Evolutionary conservation across 345 rosid genomes (phyloP), one percentile per base, ranked within the genome.

Genomic region (Xanthoceras sorbifolium): DNA sequence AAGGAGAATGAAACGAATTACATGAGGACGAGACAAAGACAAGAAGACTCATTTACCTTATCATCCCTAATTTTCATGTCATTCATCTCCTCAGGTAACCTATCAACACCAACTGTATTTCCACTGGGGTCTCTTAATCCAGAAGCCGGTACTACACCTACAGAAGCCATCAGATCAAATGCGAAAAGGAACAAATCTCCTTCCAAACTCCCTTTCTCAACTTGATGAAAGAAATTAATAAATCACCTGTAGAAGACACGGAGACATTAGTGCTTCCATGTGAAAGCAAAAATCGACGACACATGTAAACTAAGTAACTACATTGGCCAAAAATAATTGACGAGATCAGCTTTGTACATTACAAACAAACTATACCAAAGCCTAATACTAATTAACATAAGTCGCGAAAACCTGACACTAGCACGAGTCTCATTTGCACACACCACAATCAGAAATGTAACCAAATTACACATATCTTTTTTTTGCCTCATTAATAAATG

Each of bases 31-130:
- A 14, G 54, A 23, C 62, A 22, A 22, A 3, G 25, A 42, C 46
- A 29, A 28, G 2, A 34, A 25, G 26, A 22, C 60, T 52, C 32
- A 28, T 22, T 52, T 80, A 93, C 98, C 90, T 90, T 93, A 71
- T 93, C 98, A 73, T 93, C 98, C 80, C 90, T 88, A 68, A 94
- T 94, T 76, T 89, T 95, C 99, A 95, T 93, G 80, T 87, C 91
- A 66, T 91, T 95, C 89, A 93, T 89, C 85, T 92, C 97, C 28
- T 86, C 88, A 26, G 98, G 98, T 81, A 95, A 84, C 82, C 84
- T 89, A 87, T 92, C 99, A 60, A 87, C 91, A 73, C 90, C 89
- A 29, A 77, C 80, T 31, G 83, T 52, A 76, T 89, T 86, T 71
- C 85, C 90, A 72, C 67, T 77, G 54, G 86, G 81, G 67, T 86